Base-by-base conservation (phyloP, 768 basidiomycete species). In the Lanmaoa rubissima region DNA sequence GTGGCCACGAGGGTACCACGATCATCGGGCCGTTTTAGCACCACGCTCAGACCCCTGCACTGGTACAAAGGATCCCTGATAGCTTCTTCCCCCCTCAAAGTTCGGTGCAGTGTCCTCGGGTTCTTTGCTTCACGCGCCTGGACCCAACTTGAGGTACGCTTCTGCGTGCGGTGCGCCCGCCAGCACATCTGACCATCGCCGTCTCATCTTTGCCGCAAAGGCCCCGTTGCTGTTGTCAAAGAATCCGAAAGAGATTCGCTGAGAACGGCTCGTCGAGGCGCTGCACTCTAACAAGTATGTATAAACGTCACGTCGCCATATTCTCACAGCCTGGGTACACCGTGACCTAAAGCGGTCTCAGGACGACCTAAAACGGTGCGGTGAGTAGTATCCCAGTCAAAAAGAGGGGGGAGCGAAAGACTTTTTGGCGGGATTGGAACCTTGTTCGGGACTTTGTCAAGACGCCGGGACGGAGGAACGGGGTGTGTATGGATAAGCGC, bases 81-180 rank as follows among this genome's bases (percentile, higher is more conserved):
- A 8, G 34, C 47, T 63, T 57, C 50, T 51, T 19, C 12, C 13
- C 31, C 55, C 39, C 43, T 53, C 53, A 61, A 57, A 44, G 39
- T 36, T 61, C 46, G 51, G 41, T 59, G 66, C 66, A 57, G 63
- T 62, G 66, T 52, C 26, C 17, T 48, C 34, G 40, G 52, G 12
- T 39, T 44, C 54, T 57, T 63, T 24, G 26, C 31, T 52, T 46
- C 35, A 34, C 45, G 19, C 43, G 36, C 28, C 39, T 48, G 38
- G 40, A 41, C 16, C 43, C 41, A 10, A 36, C 19, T 9, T 40
- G 49, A 7, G 36, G 5, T 40, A 19, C 6, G 47, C 50, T 54
- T 59, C 45, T 49, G 47, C 34, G n/a, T 34, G 48, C 49, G 28
- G 43, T 56, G 53, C 51, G 32, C 44, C 21, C 17, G 38, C 39